Percentiles rank a stretch among this genome's conserved stretches.
Evolutionary conservation across 257 asterid species (phyloP).

Genomic region (Avicennia marina): DNA sequence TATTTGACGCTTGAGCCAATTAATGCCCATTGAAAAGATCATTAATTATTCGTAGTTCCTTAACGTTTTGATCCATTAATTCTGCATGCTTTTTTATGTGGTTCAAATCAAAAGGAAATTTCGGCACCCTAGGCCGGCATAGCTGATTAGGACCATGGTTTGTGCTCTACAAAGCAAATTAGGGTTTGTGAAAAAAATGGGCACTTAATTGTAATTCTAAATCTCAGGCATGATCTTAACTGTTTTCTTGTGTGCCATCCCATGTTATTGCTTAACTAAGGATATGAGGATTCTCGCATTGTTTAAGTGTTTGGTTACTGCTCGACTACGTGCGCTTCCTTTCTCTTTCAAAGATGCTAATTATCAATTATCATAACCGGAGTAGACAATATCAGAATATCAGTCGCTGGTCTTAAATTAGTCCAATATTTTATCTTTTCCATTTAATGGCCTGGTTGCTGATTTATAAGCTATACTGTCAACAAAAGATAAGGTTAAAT

Average conservation of each 20-base stretch:
- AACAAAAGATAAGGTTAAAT: not conserved
- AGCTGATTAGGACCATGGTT: not conserved
- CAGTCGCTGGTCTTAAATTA: not conserved
- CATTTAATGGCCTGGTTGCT: not conserved
- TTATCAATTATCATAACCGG: not conserved
- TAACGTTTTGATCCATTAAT: not conserved
- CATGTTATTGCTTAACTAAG: no score
- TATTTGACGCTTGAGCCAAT: not conserved
- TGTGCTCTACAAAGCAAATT: not conserved
- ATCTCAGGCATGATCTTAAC: constrained; percentile 3
- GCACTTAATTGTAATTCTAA: no score
- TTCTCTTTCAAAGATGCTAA: constrained; percentile 20
- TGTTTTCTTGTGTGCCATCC: not conserved
- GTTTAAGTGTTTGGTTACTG: not conserved
- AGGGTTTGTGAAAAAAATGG: no score
- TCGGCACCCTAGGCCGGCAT: not conserved
- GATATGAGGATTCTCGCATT: no score
- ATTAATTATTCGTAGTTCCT: not conserved
- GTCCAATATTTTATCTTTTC: not conserved
- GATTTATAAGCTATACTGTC: not conserved
- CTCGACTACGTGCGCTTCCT: not conserved
- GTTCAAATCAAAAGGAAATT: not conserved
- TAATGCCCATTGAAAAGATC: not conserved
- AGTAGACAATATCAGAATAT: constrained; percentile 7
- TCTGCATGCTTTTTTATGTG: not conserved